These are phyloP conservation scores for Aspergillus brasiliensis DNA, from an alignment of 2,329 filamentous ascomycete species.

Conservation along the genomic window DNA sequence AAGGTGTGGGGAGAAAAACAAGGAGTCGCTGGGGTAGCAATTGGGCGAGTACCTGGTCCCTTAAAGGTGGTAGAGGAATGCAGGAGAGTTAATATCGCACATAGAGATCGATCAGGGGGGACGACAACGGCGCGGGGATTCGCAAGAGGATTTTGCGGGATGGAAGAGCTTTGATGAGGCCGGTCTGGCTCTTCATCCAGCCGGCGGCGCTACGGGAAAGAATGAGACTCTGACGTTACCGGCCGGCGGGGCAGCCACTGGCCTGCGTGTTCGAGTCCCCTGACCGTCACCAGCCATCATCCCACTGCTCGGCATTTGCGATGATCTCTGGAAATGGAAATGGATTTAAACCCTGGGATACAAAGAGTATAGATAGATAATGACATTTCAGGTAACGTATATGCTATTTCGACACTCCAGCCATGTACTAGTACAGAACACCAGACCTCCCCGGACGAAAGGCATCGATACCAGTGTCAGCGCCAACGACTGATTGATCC, in stretches of 20 bases:
- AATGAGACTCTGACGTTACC: constrained; percentile 28
- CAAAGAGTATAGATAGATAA: no score
- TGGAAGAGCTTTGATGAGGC: constrained; percentile 12
- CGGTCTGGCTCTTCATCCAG: not conserved
- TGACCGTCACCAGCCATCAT: not conserved
- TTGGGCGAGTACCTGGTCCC: constrained; percentile 12
- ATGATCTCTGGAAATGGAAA: no score
- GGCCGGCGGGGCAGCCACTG: constrained; percentile 22
- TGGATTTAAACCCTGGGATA: no score
- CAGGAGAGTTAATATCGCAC: constrained; percentile 7
- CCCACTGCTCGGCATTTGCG: no score
- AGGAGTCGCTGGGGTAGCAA: constrained; percentile 12
- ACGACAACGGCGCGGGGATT: constrained; percentile 7
- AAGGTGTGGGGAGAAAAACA: constrained; percentile 5
- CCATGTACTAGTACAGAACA: constrained; percentile 25
- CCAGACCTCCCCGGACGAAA: constrained; percentile 6
- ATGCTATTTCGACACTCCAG: constrained; percentile 16
- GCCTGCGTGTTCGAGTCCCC: not conserved
- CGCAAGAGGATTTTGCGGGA: constrained; percentile 12
- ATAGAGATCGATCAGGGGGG: constrained; percentile 7
- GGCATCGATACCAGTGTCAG: constrained; percentile 1
- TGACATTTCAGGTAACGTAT: not conserved
- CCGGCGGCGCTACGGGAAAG: constrained; percentile 18
- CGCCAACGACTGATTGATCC: not conserved
- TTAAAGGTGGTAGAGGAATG: constrained; percentile 1